phyloP scores from a whole-genome alignment of 345 rosid species.

The Erysimum cheiranthoides region DNA sequence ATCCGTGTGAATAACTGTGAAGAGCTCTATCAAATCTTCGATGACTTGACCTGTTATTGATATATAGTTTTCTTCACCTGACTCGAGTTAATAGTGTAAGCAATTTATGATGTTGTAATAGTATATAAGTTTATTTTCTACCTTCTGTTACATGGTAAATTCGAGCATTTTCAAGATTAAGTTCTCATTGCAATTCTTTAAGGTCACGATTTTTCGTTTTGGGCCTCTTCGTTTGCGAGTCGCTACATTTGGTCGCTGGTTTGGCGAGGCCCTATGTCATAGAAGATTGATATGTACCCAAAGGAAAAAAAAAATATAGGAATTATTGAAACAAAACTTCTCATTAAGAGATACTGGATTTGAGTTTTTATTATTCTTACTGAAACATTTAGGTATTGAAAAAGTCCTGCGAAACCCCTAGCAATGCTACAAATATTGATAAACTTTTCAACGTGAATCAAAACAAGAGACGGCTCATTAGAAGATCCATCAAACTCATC shows the following conservation, averaged over 20 bases:
- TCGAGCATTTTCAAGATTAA: not conserved
- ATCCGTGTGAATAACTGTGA: constrained; percentile 78
- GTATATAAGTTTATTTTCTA: not conserved
- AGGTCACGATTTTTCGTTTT: no score
- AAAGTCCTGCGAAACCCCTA: not conserved
- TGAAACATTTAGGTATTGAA: not conserved
- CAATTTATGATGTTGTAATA: not conserved
- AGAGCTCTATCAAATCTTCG: constrained; percentile 28
- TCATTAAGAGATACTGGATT: not conserved
- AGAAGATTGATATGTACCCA: not conserved
- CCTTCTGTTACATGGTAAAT: not conserved
- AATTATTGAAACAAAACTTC: not conserved
- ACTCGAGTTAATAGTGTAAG: not conserved
- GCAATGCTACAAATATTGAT: constrained; percentile 20
- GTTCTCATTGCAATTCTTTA: not conserved
- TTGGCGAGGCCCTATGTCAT: no score
- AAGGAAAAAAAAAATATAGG: not conserved
- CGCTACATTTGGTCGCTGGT: no score
- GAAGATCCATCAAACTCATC: no score
- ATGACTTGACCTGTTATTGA: constrained; percentile 3
- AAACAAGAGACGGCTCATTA: not conserved
- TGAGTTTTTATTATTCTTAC: not conserved
- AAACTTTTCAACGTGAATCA: constrained; percentile 8
- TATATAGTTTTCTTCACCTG: constrained; percentile 28
- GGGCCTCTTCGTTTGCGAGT: no score